Evolutionary conservation across 2,329 filamentous ascomycete genomes (phyloP).

Genomic region (Colletotrichum chlorophyti): DNA sequence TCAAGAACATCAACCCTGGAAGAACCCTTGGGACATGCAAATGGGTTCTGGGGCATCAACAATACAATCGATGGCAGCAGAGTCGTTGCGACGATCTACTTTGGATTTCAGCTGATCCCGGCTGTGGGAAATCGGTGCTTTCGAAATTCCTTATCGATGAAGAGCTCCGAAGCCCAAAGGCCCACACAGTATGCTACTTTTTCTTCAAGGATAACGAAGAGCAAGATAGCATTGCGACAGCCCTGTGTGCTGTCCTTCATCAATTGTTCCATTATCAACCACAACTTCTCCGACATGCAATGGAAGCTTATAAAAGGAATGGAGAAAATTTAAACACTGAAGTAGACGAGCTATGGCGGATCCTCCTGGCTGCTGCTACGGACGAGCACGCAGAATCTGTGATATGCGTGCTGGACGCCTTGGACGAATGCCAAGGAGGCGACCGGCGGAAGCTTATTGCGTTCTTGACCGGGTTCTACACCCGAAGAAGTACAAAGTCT

Average conservation of each 20-base stretch:
- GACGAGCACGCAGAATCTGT: background rate
- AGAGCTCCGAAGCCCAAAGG: slow-evolving; percentile 28
- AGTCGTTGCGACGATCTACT: slow-evolving; percentile 36
- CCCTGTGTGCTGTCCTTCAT: slow-evolving; percentile 44
- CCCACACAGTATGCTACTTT: slow-evolving; percentile 40
- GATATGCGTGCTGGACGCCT: slow-evolving; percentile 20
- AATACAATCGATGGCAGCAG: slow-evolving; percentile 36
- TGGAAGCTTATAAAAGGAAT: slow-evolving; percentile 30
- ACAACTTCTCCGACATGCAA: slow-evolving; percentile 33
- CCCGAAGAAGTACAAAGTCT: background rate
- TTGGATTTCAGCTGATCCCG: slow-evolving; percentile 48
- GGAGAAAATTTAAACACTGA: slow-evolving; percentile 28
- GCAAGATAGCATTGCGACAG: slow-evolving; percentile 36
- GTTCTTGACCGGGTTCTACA: slow-evolving; percentile 6
- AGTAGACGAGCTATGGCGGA: slow-evolving; percentile 19
- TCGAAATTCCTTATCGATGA: slow-evolving; percentile 41
- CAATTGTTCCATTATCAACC: slow-evolving; percentile 40
- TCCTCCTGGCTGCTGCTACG: slow-evolving; percentile 5
- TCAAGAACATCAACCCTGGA: slow-evolving; percentile 40
- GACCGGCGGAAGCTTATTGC: background rate
- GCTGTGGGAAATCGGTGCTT: slow-evolving; percentile 48
- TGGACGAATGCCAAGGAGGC: slow-evolving; percentile 20
- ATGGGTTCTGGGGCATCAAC: slow-evolving; percentile 38
- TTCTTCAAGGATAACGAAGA: slow-evolving; percentile 46
- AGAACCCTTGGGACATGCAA: slow-evolving; percentile 39